Evolutionary conservation across 139 green algal genomes (phyloP).

Genomic region (Spirogloea muscicola): DNA sequence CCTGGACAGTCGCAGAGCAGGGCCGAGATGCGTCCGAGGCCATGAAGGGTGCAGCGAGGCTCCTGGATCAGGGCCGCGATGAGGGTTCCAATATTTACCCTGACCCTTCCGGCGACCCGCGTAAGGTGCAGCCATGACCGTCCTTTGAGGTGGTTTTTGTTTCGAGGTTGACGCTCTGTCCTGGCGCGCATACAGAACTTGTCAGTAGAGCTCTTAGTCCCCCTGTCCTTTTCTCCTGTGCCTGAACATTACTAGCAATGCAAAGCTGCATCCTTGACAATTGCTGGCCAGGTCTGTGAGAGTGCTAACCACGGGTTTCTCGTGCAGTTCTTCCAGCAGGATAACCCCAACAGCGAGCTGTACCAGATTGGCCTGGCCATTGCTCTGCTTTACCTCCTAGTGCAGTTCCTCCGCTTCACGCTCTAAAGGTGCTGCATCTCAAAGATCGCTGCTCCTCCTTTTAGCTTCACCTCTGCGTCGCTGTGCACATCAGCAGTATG

Average conservation of each 20-base stretch:
- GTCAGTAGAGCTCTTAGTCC: no score
- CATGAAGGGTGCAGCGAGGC: not conserved
- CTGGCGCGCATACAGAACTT: no score
- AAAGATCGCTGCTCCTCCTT: no score
- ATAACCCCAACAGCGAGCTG: constrained; percentile 13
- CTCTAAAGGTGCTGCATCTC: not conserved
- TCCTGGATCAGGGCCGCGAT: not conserved
- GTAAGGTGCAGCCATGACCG: constrained; percentile 16
- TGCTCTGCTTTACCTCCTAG: constrained; percentile 13
- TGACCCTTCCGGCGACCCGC: constrained; percentile 24
- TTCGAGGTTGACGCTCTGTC: no score
- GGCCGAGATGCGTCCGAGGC: constrained; percentile 13
- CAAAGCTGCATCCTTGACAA: no score
- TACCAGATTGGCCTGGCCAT: constrained; percentile 8
- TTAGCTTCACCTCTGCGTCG: no score
- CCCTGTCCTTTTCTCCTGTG: not conserved
- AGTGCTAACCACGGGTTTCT: not conserved
- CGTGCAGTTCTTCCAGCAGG: constrained; percentile 26
- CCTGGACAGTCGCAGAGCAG: constrained; percentile 15
- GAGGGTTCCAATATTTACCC: constrained; percentile 15
- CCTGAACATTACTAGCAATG: not conserved
- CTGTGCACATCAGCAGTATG: no score
- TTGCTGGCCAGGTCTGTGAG: no score
- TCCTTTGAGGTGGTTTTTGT: no score
- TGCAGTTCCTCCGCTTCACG: constrained; percentile 5